These are phyloP conservation scores for Starmerella floricola DNA, from an alignment of 805 yeast genomes.

Conservation along the genomic window DNA sequence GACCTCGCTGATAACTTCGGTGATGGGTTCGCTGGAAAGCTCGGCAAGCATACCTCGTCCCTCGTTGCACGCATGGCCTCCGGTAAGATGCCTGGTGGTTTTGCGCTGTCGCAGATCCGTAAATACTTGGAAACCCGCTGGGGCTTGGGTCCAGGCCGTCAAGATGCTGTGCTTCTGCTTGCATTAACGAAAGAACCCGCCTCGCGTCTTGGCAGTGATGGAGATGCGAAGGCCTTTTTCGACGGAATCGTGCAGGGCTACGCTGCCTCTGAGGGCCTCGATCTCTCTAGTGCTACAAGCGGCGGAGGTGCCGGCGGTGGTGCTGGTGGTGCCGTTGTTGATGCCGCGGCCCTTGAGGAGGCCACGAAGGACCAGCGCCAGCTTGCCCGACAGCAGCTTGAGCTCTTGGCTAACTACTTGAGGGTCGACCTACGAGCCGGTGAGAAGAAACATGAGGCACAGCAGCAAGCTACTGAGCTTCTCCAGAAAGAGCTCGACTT, in stretches of 20 bases:
- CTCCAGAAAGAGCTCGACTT: conserved; percentile 85
- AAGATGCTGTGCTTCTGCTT: conserved; percentile 72
- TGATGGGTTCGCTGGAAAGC: conserved; percentile 72
- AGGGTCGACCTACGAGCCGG: conserved; percentile 86
- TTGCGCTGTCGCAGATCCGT: conserved; percentile 81
- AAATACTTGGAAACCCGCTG: conserved; percentile 82
- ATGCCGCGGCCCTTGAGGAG: conserved; percentile 88
- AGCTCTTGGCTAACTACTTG: conserved; percentile 87
- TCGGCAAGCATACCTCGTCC: conserved; percentile 89
- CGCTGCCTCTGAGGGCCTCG: conserved; percentile 70
- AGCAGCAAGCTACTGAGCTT: conserved; percentile 71
- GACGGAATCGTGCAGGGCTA: conserved; percentile 74
- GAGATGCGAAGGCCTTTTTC: conserved; percentile 81
- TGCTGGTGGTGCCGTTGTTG: conserved; percentile 69
- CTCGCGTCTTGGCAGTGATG: conserved; percentile 70
- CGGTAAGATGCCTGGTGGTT: conserved; percentile 99
- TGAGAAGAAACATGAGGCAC: conserved; percentile 66
- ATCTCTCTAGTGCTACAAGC: conserved; percentile 55
- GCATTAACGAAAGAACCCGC: conserved; percentile 89
- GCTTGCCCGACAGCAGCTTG: conserved; percentile 70
- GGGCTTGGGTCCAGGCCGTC: conserved; percentile 91
- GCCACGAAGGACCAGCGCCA: conserved; percentile 57
- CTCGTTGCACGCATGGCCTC: conserved; percentile 84
- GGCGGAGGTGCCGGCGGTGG: conserved; percentile 39
- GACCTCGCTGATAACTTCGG: conserved; percentile 95